Base-by-base conservation (phyloP, 2,329 filamentous ascomycete genomes). In the Exserohilum turcica region DNA sequence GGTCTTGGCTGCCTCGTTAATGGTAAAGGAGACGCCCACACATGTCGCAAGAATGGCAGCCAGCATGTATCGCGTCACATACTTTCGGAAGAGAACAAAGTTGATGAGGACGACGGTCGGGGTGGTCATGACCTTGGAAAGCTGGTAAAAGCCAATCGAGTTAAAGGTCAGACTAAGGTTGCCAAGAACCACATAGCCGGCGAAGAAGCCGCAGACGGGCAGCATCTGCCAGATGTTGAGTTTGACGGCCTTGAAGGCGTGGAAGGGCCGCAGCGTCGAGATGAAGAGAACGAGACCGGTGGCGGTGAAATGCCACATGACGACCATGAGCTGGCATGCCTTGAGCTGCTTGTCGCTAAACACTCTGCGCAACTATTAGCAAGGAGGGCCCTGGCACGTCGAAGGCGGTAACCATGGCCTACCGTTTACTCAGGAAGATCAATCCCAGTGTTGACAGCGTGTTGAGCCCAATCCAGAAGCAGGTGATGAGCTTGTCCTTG, bases 71-170 rank as follows among this genome's bases (percentile, higher is more conserved):
- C 63, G 57, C 7, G 76, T 75, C 37, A 78, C 72, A 8, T 74
- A 71, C 60, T 77, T 78, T 13, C 70, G 63, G 64, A 79, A 76
- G 32, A 76, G 67, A 43, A 78, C 50, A 52, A 77, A 79, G 67
- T 78, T 78, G 59, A 79, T 74, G 15, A 78, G 58, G 29, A 78
- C 77, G 18, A 79, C 77, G 44, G 74, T 77, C 10, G 77, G 77
- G 0, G 77, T 79, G 8, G 77, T 79, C 77, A 79, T 79, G 53
- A 79, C 77, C 64, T 79, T 79, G 49, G 77, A 77, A 21, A 79
- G 69, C 62, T 79, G 77, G 66, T 79, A 79, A 64, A 79, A 79
- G 40, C 77, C 77, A 54, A 79, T 75, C 21, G 75, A 74, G 68
- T 79, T 79, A 64, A 75, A 78, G 15, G 77, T 75, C 67, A 79